Conservation (phyloP, 176 grass and related monocot species). For the Saccharum spontaneum region DNA sequence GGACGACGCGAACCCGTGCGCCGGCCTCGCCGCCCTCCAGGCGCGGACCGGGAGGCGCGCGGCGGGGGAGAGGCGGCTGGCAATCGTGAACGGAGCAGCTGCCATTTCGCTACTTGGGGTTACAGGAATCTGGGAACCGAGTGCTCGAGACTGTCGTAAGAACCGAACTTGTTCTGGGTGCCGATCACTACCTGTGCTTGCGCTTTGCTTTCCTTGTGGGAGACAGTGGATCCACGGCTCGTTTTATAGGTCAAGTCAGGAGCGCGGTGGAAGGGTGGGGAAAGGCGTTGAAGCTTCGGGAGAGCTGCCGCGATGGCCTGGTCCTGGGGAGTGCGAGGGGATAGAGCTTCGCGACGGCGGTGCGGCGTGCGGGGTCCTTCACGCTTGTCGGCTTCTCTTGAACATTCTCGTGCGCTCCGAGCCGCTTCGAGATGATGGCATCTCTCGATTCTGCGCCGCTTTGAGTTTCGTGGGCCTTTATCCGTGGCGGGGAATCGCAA, state of each 20-base stretch:
- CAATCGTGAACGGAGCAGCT: conserved; percentile 51
- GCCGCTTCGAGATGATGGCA: background rate
- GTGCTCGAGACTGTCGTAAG: background rate
- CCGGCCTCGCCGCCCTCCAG: conserved; percentile 19
- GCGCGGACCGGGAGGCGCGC: conserved; percentile 41
- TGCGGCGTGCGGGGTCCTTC: background rate
- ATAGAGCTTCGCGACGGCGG: conserved; percentile 12
- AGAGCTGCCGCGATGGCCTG: background rate
- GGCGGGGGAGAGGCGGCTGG: conserved; percentile 44
- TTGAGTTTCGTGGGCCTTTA: background rate
- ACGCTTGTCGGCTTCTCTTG: conserved; percentile 33
- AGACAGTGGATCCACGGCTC: too few relatives aligned
- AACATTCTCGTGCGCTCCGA: conserved; percentile 35
- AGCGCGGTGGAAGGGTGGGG: conserved; percentile 13
- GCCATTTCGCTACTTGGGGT: conserved; percentile 31
- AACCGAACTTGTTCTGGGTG: background rate
- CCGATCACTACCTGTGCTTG: background rate
- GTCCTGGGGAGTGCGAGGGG: background rate
- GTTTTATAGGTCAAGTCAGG: conserved; percentile 26
- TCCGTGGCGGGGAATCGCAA: background rate
- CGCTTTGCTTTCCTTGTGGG: conserved; percentile 7
- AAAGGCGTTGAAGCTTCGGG: conserved; percentile 43
- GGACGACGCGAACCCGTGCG: background rate
- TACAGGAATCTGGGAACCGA: background rate
- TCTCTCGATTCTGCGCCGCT: background rate